A percentile compares a stretch with the other conserved stretches of the same genome.
Evolutionary conservation across 176 grass and related monocot species (phyloP).

Genomic region (Aegilops bicornis): DNA sequence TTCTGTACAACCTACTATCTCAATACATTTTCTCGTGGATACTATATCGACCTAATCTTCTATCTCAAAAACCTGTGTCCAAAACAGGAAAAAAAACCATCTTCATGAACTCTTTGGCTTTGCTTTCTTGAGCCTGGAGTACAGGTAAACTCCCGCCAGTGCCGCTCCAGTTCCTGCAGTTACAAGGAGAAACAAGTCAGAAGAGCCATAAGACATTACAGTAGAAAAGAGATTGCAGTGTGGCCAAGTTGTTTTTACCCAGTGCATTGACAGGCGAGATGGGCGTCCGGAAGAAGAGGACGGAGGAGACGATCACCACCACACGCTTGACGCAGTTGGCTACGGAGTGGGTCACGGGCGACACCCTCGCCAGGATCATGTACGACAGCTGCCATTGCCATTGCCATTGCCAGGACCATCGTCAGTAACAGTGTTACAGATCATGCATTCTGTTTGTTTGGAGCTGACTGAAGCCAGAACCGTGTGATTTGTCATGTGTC

Average conservation of each 20-base stretch:
- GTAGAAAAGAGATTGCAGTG: too few species aligned
- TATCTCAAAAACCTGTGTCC: neutral
- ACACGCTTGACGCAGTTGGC: conserved; percentile 76
- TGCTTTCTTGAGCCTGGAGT: conserved; percentile 52
- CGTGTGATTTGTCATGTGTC: neutral
- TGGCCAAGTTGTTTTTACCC: conserved; percentile 21
- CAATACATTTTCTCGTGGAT: neutral
- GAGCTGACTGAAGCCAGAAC: neutral
- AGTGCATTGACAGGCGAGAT: conserved; percentile 65
- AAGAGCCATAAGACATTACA: neutral
- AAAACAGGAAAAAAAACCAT: neutral
- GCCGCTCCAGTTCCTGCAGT: conserved; percentile 61
- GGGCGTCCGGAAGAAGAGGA: conserved; percentile 70
- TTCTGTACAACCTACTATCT: too few species aligned
- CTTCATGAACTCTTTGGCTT: conserved; percentile 42
- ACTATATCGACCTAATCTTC: neutral
- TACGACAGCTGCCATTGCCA: conserved; percentile 44
- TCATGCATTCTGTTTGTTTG: neutral
- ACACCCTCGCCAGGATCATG: conserved; percentile 58
- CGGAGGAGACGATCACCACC: conserved; percentile 63
- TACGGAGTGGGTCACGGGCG: conserved; percentile 66
- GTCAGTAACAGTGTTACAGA: neutral
- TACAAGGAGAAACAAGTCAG: neutral
- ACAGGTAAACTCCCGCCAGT: conserved; percentile 59
- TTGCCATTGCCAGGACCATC: neutral